Percentiles rank a stretch among this genome's conserved stretches.
These are phyloP conservation scores for Pterocarpus santalinus DNA, from an alignment of 306 rosid species.

Conservation along the genomic window DNA sequence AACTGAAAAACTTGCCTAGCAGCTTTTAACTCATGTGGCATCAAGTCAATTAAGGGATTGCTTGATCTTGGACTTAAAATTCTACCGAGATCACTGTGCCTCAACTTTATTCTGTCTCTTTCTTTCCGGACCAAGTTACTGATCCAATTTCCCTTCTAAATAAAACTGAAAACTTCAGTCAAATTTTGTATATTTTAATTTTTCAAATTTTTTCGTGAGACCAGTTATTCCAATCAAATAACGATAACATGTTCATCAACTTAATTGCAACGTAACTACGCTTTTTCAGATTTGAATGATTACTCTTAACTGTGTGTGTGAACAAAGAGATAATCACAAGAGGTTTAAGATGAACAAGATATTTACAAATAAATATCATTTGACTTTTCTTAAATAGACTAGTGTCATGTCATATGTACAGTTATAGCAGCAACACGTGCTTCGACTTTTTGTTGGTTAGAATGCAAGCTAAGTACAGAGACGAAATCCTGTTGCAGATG, in stretches of 20 bases:
- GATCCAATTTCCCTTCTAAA: background rate
- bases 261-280: no score
- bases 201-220: no score
- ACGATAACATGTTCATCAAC: no score
- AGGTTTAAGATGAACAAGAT: background rate
- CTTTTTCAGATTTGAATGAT: background rate
- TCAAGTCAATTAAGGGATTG: background rate
- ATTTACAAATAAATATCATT: background rate
- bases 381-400: background rate
- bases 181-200: no score
- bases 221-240: background rate
- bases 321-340: background rate
- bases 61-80: background rate
- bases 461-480: background rate
- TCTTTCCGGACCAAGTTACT: background rate
- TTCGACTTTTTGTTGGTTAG: background rate
- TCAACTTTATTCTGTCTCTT: background rate
- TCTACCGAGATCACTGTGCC: background rate
- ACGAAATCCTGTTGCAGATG: background rate
- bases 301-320: background rate
- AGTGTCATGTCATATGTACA: background rate
- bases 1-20: background rate
- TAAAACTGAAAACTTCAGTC: background rate
- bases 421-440: constrained; percentile 33
- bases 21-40: background rate